A percentile compares a stretch with the other conserved stretches of the same genome.
These are phyloP conservation scores for Sarocladium kiliense DNA, from an alignment of 2,329 filamentous ascomycete genomes.

Conservation along the genomic window DNA sequence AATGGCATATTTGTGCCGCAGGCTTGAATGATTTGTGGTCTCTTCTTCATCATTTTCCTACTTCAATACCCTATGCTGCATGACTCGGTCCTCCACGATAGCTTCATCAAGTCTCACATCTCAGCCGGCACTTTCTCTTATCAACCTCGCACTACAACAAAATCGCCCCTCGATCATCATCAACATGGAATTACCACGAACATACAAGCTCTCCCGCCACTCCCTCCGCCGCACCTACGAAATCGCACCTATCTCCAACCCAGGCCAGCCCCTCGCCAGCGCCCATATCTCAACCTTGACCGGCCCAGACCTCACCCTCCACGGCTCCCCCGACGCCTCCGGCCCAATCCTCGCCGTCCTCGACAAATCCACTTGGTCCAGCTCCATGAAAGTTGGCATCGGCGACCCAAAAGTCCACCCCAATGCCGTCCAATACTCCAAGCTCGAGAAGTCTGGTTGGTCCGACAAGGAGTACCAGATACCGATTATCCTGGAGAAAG, in stretches of 20 bases:
- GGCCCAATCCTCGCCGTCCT: neutral
- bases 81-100: too few relatives aligned
- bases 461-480: neutral
- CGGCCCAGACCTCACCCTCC: neutral
- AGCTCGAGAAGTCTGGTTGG: neutral
- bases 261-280: neutral
- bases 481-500: neutral
- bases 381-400: neutral
- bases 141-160: neutral
- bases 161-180: neutral
- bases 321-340: slow-evolving; percentile 11
- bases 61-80: too few relatives aligned
- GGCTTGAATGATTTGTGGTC: too few relatives aligned
- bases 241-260: neutral
- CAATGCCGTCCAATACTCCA: neutral
- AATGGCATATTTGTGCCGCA: too few relatives aligned
- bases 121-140: too few relatives aligned
- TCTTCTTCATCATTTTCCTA: too few relatives aligned
- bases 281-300: neutral
- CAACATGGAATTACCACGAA: neutral
- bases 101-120: too few relatives aligned
- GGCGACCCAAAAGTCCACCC: neutral
- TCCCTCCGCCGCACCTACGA: neutral
- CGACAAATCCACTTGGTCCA: neutral
- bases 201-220: neutral